Evolutionary conservation across 2,329 filamentous ascomycete genomes (phyloP).

Genomic region (Huntiella decipiens): DNA sequence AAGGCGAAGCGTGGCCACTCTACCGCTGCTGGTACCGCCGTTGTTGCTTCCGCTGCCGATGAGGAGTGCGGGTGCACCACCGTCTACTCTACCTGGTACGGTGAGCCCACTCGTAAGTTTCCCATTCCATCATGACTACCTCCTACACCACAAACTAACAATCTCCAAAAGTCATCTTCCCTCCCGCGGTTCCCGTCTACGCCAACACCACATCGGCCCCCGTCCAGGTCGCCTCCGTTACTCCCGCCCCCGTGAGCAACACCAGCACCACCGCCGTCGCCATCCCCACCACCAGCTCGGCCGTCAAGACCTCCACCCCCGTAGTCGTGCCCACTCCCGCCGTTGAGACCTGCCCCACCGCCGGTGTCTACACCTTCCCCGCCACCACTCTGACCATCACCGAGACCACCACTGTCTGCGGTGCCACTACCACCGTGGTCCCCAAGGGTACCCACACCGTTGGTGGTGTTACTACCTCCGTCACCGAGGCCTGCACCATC

Average conservation of each 20-base stretch:
- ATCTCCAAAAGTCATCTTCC: slow-evolving; percentile 12
- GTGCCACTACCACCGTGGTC: slow-evolving; percentile 39
- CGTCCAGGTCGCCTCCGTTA: neutral
- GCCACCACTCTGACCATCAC: slow-evolving; percentile 51
- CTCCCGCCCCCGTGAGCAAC: neutral
- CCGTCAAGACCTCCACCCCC: slow-evolving; percentile 19
- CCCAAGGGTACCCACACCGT: slow-evolving; percentile 46
- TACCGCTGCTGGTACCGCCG: slow-evolving; percentile 19
- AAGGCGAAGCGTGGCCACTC: slow-evolving; percentile 31
- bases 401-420: slow-evolving; percentile 48
- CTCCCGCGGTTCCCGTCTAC: neutral
- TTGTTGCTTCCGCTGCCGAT: slow-evolving; percentile 20
- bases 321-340: slow-evolving; percentile 30
- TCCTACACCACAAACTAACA: neutral
- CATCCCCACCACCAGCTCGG: slow-evolving; percentile 18
- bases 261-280: slow-evolving; percentile 8
- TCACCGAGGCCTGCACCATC: slow-evolving; percentile 45
- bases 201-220: slow-evolving; percentile 4
- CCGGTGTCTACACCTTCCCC: slow-evolving; percentile 58
- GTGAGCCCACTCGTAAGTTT: slow-evolving; percentile 43
- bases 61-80: slow-evolving; percentile 51
- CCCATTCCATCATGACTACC: neutral
- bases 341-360: slow-evolving; percentile 37
- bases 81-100: slow-evolving; percentile 52
- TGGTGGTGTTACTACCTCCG: slow-evolving; percentile 55